Conservation (phyloP, 495 filamentous ascomycete species). For the Talaromyces ruber region DNA sequence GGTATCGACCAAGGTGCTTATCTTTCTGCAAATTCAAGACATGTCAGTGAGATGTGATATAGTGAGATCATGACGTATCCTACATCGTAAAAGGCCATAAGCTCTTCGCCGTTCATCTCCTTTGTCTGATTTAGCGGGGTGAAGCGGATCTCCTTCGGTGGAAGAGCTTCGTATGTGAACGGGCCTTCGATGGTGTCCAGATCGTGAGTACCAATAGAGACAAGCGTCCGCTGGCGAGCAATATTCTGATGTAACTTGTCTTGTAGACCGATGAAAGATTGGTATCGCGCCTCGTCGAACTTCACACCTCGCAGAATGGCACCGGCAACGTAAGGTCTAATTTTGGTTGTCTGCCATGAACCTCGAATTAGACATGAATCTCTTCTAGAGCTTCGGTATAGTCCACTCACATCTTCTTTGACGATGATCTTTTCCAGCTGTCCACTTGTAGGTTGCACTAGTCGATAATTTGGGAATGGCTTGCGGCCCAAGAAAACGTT, state of each 20-base stretch:
- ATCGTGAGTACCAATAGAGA: constrained; percentile 95
- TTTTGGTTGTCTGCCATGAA: constrained; percentile 51
- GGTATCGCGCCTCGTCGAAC: constrained; percentile 84
- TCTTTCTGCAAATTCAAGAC: constrained; percentile 49
- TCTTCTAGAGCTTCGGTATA: background rate
- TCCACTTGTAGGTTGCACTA: constrained; percentile 61
- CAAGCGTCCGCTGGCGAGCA: constrained; percentile 83
- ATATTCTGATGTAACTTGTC: constrained; percentile 98
- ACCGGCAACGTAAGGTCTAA: constrained; percentile 78
- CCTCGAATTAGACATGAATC: background rate
- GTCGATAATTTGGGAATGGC: constrained; percentile 65
- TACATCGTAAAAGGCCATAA: constrained; percentile 92
- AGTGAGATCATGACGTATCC: background rate
- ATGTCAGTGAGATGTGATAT: too few relatives aligned
- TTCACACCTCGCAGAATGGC: constrained; percentile 84
- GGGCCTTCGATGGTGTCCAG: constrained; percentile 88
- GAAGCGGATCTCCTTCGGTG: constrained; percentile 90
- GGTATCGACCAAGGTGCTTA: constrained; percentile 68
- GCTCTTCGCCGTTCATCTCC: constrained; percentile 74
- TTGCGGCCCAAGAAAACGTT: constrained; percentile 83
- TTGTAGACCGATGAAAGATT: constrained; percentile 95
- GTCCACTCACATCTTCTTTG: constrained; percentile 49
- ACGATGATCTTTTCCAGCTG: constrained; percentile 74
- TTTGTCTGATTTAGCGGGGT: constrained; percentile 82
- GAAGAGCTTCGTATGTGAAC: constrained; percentile 90